Conservation (phyloP, 2,329 filamentous ascomycete genomes). For the Venturiaceae sp. region DNA sequence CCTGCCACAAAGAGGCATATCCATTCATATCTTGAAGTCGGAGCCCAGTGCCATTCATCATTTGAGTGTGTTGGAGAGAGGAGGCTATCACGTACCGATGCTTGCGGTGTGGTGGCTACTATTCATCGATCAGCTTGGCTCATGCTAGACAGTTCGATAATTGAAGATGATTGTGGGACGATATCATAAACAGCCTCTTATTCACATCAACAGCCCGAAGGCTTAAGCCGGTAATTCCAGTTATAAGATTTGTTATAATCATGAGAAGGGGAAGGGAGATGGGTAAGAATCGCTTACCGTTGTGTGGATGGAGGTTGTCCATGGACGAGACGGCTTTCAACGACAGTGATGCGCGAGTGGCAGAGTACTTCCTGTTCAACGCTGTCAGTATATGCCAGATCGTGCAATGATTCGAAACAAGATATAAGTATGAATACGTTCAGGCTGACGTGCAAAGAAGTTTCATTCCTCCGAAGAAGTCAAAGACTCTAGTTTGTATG, state of each 20-base stretch:
- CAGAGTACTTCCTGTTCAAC: not conserved
- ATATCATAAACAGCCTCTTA: slow-evolving; percentile 31
- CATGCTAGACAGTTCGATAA: not conserved
- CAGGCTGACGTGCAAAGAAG: slow-evolving; percentile 35
- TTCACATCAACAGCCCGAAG: slow-evolving; percentile 26
- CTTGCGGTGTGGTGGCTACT: not conserved
- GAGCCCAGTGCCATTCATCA: slow-evolving; percentile 99
- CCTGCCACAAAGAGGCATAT: slow-evolving; percentile 88
- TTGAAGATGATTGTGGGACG: slow-evolving; percentile 8
- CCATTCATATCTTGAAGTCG: slow-evolving; percentile 67
- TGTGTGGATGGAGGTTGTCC: not conserved
- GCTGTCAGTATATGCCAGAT: not conserved
- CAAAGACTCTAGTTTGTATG: slow-evolving; percentile 35
- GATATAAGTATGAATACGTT: slow-evolving; percentile 11
- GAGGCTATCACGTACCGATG: slow-evolving; percentile 10
- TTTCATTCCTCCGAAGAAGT: slow-evolving; percentile 31
- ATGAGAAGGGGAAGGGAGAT: not conserved
- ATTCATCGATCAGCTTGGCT: not conserved
- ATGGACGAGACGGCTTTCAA: not conserved
- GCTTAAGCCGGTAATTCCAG: slow-evolving; percentile 34
- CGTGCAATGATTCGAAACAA: not conserved
- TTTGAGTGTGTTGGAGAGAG: slow-evolving; percentile 23
- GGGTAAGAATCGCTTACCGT: not conserved
- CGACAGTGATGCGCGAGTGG: not conserved
- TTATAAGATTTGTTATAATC: slow-evolving; percentile 4